Percentiles rank a stretch among this genome's conserved stretches.
phyloP scores from a whole-genome alignment of 176 grass and related monocot genomes.

The Echinochloa phyllopogon region DNA sequence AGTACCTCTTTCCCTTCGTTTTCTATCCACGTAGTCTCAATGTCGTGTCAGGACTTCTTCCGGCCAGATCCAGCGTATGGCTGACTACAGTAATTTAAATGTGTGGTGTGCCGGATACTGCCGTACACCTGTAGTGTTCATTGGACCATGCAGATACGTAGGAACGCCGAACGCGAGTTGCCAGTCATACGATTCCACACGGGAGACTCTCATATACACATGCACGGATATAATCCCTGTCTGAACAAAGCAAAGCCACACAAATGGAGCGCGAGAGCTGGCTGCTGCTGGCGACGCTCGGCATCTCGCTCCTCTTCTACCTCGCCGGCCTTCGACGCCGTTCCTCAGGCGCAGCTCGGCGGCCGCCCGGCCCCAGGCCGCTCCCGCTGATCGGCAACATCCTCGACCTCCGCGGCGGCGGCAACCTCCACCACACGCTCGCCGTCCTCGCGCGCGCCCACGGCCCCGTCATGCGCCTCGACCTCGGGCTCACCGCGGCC shows the following conservation, averaged over 20 bases:
- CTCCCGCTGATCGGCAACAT: conserved; percentile 51
- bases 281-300: not conserved
- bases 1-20: no score
- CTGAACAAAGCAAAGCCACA: not conserved
- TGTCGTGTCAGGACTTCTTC: no score
- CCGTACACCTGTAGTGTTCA: no score
- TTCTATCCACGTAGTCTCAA: no score
- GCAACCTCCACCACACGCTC: conserved; percentile 41
- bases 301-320: not conserved
- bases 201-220: no score
- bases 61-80: no score
- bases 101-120: no score
- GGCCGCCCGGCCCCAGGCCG: conserved; percentile 22
- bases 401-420: conserved; percentile 13
- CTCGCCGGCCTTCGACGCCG: not conserved
- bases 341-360: not conserved
- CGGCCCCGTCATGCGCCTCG: conserved; percentile 52
- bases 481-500: conserved; percentile 40
- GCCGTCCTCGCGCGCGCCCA: conserved; percentile 33
- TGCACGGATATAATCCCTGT: no score
- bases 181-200: no score
- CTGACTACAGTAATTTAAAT: no score
- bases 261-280: not conserved
- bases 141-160: no score
- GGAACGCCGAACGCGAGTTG: no score